These are phyloP conservation scores for Diaporthe destruens DNA, from an alignment of 2,329 filamentous ascomycete genomes.

Conservation along the genomic window DNA sequence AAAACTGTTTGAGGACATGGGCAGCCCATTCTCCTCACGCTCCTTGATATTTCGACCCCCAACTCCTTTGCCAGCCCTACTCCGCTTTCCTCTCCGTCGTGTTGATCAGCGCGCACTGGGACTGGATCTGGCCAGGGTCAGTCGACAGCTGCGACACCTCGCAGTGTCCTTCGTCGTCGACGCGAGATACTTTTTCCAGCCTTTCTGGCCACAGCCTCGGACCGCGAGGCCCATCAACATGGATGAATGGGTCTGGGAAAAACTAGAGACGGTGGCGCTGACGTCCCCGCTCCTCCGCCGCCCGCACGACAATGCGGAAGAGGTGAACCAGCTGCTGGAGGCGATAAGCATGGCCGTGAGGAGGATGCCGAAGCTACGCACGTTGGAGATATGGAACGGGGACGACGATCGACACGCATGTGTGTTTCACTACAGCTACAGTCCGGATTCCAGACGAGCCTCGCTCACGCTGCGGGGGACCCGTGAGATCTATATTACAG, in stretches of 20 bases:
- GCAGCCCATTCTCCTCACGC: not conserved
- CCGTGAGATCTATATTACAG: not conserved
- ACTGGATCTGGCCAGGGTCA: not conserved
- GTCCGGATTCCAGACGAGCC: not conserved
- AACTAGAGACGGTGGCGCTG: not conserved
- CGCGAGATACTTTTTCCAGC: not conserved
- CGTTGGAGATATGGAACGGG: not conserved
- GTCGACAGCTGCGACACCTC: conserved; percentile 1
- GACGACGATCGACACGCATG: not conserved
- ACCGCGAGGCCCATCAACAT: not conserved
- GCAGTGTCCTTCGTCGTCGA: not conserved
- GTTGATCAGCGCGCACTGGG: not conserved
- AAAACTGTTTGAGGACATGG: not conserved
- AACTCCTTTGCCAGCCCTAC: too few relatives aligned
- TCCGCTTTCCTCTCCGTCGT: too few relatives aligned
- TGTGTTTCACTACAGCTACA: not conserved
- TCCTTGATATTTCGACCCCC: too few relatives aligned
- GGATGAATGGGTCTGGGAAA: not conserved
- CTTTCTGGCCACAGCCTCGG: not conserved
- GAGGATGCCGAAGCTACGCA: not conserved
- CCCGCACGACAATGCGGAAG: not conserved
- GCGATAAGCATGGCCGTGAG: not conserved
- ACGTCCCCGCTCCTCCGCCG: not conserved
- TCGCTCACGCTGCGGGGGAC: not conserved
- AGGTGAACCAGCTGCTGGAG: not conserved